Percentiles rank a stretch among this genome's conserved stretches.
These are phyloP conservation scores for Termitomyces sp. DNA, from an alignment of 1,284 basidiomycete species.

Conservation along the genomic window DNA sequence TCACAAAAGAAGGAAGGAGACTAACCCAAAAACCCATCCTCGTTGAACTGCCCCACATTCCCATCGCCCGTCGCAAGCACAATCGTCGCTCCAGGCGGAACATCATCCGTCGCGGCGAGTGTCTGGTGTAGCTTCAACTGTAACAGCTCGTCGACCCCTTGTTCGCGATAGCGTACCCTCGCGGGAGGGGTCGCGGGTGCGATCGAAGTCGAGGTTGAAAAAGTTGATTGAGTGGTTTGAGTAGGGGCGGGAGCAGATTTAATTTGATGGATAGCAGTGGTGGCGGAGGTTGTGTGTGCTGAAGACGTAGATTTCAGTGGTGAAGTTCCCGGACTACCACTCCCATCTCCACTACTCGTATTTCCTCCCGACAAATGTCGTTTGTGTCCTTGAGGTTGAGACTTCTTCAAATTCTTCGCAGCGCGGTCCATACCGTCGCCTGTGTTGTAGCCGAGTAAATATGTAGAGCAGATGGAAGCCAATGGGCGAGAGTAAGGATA, in stretches of 20 bases:
- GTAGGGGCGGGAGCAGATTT: too few relatives aligned
- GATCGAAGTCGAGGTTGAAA: constrained; percentile 4
- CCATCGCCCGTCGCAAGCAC: constrained; percentile 88
- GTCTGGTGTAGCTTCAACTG: constrained; percentile 85
- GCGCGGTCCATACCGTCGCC: constrained; percentile 53
- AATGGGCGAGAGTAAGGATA: neutral
- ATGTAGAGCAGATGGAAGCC: neutral
- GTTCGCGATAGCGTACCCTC: constrained; percentile 56
- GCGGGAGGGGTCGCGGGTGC: neutral
- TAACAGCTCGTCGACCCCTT: constrained; percentile 84
- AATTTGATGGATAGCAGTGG: too few relatives aligned
- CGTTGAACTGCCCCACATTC: constrained; percentile 82
- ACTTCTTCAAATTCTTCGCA: constrained; percentile 21
- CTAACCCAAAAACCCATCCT: constrained; percentile 64
- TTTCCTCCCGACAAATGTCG: constrained; percentile 1
- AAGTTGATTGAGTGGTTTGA: neutral
- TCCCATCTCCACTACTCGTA: constrained; percentile 13
- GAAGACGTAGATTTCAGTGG: neutral
- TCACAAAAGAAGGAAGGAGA: neutral
- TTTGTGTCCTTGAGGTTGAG: constrained; percentile 24
- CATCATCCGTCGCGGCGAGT: constrained; percentile 61
- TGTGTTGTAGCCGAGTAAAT: constrained; percentile 4
- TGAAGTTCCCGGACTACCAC: neutral
- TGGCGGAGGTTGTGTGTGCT: neutral
- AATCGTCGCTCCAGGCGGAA: constrained; percentile 67